Evolutionary conservation across 2,329 filamentous ascomycete genomes (phyloP).

Genomic region (Rasamsonia emersonii): DNA sequence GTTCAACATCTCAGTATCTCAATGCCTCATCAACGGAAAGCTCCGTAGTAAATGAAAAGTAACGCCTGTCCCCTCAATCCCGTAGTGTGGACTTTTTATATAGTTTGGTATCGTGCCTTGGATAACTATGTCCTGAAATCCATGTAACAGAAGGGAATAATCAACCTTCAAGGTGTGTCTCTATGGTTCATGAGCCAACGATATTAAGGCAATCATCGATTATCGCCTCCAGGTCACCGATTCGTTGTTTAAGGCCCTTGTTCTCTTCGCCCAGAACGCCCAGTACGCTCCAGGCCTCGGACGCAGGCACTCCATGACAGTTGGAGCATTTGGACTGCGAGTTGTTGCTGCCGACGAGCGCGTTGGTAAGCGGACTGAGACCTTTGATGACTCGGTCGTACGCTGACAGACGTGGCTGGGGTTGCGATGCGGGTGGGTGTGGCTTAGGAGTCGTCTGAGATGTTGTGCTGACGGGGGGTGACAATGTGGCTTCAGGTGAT

Average conservation of each 20-base stretch:
- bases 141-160: neutral
- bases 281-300: slow-evolving; percentile 47
- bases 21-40: too few species aligned
- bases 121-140: slow-evolving; percentile 2
- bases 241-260: slow-evolving; percentile 40
- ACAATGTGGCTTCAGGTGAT: slow-evolving; percentile 24
- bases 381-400: slow-evolving; percentile 39
- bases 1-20: too few species aligned
- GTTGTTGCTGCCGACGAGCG: slow-evolving; percentile 17
- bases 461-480: slow-evolving; percentile 24
- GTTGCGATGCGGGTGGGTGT: slow-evolving; percentile 11
- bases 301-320: slow-evolving; percentile 32
- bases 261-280: slow-evolving; percentile 49
- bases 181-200: slow-evolving; percentile 28
- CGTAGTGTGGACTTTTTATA: neutral
- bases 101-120: neutral
- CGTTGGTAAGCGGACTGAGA: slow-evolving; percentile 25
- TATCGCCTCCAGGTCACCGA: slow-evolving; percentile 46
- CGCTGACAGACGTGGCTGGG: slow-evolving; percentile 22
- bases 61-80: neutral
- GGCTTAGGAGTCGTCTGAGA: slow-evolving; percentile 22
- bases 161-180: too few species aligned
- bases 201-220: slow-evolving; percentile 50
- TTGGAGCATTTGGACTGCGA: slow-evolving; percentile 24
- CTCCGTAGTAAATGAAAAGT: too few species aligned